phyloP scores from a whole-genome alignment of 345 rosid genomes.

The Euphorbia tirucalli region DNA sequence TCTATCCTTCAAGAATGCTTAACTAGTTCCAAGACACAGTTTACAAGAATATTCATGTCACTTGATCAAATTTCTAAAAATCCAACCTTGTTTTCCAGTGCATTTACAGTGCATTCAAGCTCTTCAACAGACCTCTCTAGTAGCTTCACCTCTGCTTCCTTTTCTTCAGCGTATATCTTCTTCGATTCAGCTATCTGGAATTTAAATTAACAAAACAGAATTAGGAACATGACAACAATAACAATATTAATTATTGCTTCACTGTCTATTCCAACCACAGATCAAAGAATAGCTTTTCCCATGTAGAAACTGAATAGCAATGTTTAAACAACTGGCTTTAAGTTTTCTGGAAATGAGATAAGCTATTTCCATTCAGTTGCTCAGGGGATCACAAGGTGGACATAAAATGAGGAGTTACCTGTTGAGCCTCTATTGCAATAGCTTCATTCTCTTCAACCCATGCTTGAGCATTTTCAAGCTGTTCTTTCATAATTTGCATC shows the following conservation, averaged over 20 bases:
- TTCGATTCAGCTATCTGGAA: slow-evolving; percentile 72
- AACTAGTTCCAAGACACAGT: slow-evolving; percentile 42
- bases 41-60: slow-evolving; percentile 1
- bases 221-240: slow-evolving; percentile 1
- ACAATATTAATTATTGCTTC: not conserved
- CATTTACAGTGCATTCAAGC: slow-evolving; percentile 76
- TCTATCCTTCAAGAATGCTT: slow-evolving; percentile 49
- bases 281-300: not conserved
- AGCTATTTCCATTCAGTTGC: slow-evolving; percentile 1
- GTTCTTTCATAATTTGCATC: slow-evolving; percentile 55
- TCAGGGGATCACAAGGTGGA: not conserved
- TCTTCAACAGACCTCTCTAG: slow-evolving; percentile 90
- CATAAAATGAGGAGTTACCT: slow-evolving; percentile 40
- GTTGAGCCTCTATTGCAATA: slow-evolving; percentile 64
- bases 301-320: too few relatives aligned
- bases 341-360: not conserved
- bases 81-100: slow-evolving; percentile 79
- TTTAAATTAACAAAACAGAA: not conserved
- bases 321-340: not conserved
- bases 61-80: slow-evolving; percentile 14
- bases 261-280: not conserved
- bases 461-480: slow-evolving; percentile 47
- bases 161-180: slow-evolving; percentile 64
- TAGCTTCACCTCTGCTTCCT: slow-evolving; percentile 81
- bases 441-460: slow-evolving; percentile 62